phyloP scores from a whole-genome alignment of 164 flowering plant species.

The Pachysandra terminalis region DNA sequence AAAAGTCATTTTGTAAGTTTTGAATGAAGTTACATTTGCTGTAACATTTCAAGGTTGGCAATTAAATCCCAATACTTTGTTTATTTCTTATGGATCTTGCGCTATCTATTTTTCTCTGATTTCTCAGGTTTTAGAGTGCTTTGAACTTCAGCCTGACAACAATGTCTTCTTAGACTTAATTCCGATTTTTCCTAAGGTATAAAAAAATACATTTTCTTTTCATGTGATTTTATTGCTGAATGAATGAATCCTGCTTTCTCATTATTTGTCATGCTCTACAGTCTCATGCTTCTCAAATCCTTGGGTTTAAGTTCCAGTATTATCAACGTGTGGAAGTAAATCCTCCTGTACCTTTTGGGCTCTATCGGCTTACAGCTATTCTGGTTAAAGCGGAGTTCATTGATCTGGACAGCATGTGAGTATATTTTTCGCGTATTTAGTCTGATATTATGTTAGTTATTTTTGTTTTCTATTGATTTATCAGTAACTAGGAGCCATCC shows the following conservation, averaged over 20 bases:
- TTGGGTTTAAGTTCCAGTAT: slow-evolving; percentile 96
- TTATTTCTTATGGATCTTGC: background rate
- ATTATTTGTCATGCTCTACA: slow-evolving; percentile 29
- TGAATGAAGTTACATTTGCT: background rate
- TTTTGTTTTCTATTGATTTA: background rate
- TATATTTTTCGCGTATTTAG: slow-evolving; percentile 5
- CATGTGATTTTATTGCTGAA: background rate
- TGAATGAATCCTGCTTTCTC: background rate
- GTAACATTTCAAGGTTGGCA: background rate
- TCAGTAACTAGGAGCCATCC: background rate
- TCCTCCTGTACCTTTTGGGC: slow-evolving; percentile 68
- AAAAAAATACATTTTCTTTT: background rate
- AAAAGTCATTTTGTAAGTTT: too few species aligned
- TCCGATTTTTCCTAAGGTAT: slow-evolving; percentile 96
- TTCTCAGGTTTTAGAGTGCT: slow-evolving; percentile 89
- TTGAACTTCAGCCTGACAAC: slow-evolving; percentile 82
- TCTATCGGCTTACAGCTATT: slow-evolving; percentile 80
- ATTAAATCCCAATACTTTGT: background rate
- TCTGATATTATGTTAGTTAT: too few species aligned
- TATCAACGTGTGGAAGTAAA: slow-evolving; percentile 88
- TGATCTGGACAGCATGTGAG: slow-evolving; percentile 98
- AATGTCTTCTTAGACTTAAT: slow-evolving; percentile 71
- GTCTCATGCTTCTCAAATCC: slow-evolving; percentile 98
- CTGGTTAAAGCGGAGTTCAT: slow-evolving; percentile 82
- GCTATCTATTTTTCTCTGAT: slow-evolving; percentile 10